Evolutionary conservation across 1,284 basidiomycete genomes (phyloP).

Genomic region (Marasmius sp.): DNA sequence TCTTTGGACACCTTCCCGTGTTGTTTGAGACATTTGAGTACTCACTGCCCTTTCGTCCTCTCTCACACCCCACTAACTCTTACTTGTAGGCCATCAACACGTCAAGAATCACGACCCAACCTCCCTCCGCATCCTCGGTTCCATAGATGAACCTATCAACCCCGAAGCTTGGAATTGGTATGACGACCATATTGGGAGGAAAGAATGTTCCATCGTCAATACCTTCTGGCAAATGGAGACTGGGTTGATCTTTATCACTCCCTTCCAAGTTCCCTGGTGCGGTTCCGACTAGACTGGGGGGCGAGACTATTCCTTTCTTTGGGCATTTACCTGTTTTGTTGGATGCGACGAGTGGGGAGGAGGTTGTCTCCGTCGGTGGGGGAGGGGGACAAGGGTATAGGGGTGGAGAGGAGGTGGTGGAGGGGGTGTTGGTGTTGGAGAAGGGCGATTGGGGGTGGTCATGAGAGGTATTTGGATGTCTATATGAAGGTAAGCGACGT

Average conservation of each 20-base stretch:
- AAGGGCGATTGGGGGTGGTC: slow-evolving; percentile 86
- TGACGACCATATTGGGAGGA: slow-evolving; percentile 89
- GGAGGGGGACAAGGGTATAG: slow-evolving; percentile 37
- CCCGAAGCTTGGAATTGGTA: slow-evolving; percentile 99
- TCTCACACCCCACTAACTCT: too few relatives aligned
- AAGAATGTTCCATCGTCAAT: slow-evolving; percentile 93
- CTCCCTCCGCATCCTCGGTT: slow-evolving; percentile 85
- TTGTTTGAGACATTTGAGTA: too few relatives aligned
- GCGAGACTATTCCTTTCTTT: slow-evolving; percentile 97
- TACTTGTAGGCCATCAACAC: slow-evolving; percentile 88
- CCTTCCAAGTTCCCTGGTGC: slow-evolving; percentile 96
- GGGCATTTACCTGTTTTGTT: slow-evolving; percentile 90
- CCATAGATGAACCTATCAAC: slow-evolving; percentile 98
- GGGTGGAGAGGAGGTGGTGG: slow-evolving; percentile 66
- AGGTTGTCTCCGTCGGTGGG: slow-evolving; percentile 41
- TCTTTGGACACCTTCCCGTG: too few relatives aligned
- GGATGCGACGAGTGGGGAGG: slow-evolving; percentile 77
- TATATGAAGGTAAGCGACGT: slow-evolving; percentile 91
- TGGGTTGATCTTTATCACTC: slow-evolving; percentile 92
- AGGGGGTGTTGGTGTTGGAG: slow-evolving; percentile 89
- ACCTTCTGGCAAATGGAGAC: slow-evolving; percentile 99
- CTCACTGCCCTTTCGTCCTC: too few relatives aligned
- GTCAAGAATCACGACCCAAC: slow-evolving; percentile 85
- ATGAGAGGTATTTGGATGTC: slow-evolving; percentile 89
- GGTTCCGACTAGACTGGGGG: slow-evolving; percentile 93